phyloP scores from a whole-genome alignment of 805 yeast species.

The Sugiyamaella mastotermitis region DNA sequence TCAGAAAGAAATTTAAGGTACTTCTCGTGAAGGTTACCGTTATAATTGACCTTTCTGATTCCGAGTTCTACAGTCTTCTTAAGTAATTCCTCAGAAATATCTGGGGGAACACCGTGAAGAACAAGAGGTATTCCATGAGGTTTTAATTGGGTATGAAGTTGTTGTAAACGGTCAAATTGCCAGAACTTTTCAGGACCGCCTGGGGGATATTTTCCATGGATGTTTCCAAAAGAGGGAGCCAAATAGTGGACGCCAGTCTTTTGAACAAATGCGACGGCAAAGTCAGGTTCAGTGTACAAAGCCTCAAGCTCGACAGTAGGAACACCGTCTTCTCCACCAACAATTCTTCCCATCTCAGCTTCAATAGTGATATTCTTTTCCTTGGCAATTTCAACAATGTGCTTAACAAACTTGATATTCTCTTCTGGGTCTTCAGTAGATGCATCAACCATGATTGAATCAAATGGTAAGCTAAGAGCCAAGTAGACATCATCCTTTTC shows the following conservation, averaged over 20 bases:
- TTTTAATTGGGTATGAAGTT: constrained; percentile 16
- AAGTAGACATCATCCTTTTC: constrained; percentile 29
- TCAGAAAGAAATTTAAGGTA: constrained; percentile 24
- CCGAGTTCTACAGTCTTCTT: constrained; percentile 26
- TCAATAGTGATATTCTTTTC: constrained; percentile 31
- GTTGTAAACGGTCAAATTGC: constrained; percentile 23
- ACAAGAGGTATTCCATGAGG: constrained; percentile 26
- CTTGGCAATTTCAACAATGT: constrained; percentile 29
- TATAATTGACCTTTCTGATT: constrained; percentile 32
- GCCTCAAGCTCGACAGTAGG: constrained; percentile 27
- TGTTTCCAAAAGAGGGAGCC: constrained; percentile 36
- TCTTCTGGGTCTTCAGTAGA: constrained; percentile 34
- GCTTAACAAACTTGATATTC: constrained; percentile 27
- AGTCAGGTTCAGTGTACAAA: constrained; percentile 31
- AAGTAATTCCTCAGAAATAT: constrained; percentile 25
- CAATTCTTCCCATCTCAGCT: constrained; percentile 37
- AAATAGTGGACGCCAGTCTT: constrained; percentile 33
- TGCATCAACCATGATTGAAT: constrained; percentile 37
- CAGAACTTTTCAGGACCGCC: constrained; percentile 31
- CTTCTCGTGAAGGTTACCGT: constrained; percentile 28
- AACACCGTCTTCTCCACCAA: constrained; percentile 37
- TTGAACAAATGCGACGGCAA: constrained; percentile 27
- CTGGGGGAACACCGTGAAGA: constrained; percentile 31
- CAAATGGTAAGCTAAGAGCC: constrained; percentile 33
- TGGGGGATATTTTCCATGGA: constrained; percentile 35